Evolutionary conservation across 805 yeast species (phyloP).

Genomic region (Jamesozyma jinghongensis): DNA sequence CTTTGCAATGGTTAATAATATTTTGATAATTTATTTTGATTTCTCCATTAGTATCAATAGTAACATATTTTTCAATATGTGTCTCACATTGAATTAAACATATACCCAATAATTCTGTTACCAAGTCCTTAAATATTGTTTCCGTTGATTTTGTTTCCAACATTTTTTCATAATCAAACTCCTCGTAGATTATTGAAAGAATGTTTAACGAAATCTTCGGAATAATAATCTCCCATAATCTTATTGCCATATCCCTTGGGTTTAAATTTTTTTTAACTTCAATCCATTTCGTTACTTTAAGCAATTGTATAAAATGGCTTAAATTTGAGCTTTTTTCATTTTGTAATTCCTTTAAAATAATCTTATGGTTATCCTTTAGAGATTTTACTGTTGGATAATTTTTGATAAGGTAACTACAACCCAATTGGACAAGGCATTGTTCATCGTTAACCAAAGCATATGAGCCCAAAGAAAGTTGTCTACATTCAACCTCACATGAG

Average conservation of each 20-base stretch:
- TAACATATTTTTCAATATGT: constrained; percentile 8
- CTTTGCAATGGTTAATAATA: constrained; percentile 15
- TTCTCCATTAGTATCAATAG: neutral
- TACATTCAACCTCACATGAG: constrained; percentile 24
- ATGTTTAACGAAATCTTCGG: constrained; percentile 27
- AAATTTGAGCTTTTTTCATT: constrained; percentile 5
- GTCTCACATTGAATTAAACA: constrained; percentile 19
- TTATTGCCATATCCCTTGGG: constrained; percentile 18
- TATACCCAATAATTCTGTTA: constrained; percentile 22
- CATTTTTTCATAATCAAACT: constrained; percentile 22
- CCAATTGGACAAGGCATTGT: constrained; percentile 19
- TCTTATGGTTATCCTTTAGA: constrained; percentile 5
- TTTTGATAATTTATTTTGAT: constrained; percentile 12
- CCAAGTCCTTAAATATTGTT: constrained; percentile 21
- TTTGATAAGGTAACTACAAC: constrained; percentile 16
- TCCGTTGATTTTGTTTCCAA: constrained; percentile 18
- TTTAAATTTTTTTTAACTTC: constrained; percentile 8
- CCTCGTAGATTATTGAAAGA: constrained; percentile 27
- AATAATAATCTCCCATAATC: constrained; percentile 24
- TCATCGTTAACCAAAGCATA: constrained; percentile 25
- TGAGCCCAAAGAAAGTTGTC: constrained; percentile 27
- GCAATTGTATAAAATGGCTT: constrained; percentile 6
- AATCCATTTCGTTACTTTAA: constrained; percentile 18
- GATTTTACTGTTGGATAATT: constrained; percentile 5
- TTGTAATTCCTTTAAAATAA: constrained; percentile 6